Conservation (phyloP, 345 rosid species). For the Linum trigynum region DNA sequence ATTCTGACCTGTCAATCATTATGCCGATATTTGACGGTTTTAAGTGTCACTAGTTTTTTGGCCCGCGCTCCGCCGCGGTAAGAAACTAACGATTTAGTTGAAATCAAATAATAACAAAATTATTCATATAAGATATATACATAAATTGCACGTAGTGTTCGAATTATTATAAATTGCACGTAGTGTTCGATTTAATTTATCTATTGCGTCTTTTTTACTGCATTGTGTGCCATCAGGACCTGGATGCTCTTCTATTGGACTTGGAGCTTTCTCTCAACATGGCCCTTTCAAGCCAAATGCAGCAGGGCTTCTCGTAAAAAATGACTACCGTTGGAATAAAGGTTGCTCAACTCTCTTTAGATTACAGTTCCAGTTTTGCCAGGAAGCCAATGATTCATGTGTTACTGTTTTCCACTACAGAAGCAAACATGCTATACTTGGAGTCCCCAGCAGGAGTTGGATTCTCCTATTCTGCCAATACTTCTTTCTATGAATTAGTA, state of each 20-base stretch:
- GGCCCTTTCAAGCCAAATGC: slow-evolving; percentile 9
- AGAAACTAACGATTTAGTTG: no score
- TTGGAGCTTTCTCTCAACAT: slow-evolving; percentile 27
- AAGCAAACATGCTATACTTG: no score
- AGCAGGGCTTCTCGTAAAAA: background rate
- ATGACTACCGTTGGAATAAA: slow-evolving; percentile 14
- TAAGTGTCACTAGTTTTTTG: no score
- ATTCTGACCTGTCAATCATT: background rate
- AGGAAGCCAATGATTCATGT: background rate
- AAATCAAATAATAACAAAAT: no score
- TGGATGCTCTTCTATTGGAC: slow-evolving; percentile 13
- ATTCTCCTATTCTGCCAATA: background rate
- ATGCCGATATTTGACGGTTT: background rate
- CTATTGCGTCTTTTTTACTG: no score
- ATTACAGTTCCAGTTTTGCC: background rate
- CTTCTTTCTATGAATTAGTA: slow-evolving; percentile 7
- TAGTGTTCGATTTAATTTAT: no score
- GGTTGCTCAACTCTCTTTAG: background rate
- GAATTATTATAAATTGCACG: no score
- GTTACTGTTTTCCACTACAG: background rate
- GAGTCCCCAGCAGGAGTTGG: no score
- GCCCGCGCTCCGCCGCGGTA: no score
- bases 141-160: no score
- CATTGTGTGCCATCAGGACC: slow-evolving; percentile 1
- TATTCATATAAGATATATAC: no score